Base-by-base conservation (phyloP, 2,329 filamentous ascomycete species). In the Trichoderma harzianum region DNA sequence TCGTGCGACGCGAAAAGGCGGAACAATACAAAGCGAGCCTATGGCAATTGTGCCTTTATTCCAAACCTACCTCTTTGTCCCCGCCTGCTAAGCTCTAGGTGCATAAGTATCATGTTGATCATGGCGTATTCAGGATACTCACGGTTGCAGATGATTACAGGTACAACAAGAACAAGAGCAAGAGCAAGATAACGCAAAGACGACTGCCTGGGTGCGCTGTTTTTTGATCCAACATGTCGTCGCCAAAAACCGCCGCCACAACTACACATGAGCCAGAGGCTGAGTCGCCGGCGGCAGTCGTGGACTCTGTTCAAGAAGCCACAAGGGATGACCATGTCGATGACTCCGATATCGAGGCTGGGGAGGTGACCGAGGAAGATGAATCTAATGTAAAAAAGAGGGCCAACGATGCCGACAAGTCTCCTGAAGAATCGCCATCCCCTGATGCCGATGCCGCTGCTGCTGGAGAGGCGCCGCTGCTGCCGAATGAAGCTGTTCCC, bases 41-140 rank as follows among this genome's bases (percentile, higher is more conserved):
- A 63, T 68, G 58, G 61, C 63, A 67, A 57, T 67, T 30, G 62
- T 64, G 69, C 51, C 32, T 30, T 14, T 67, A 65, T 57, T 72
- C 51, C 62, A 72, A 61, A 51, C 26, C 28, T 43, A 55, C 47
- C 62, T 63, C 75, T 67, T 24, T 24, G 67, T 58, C 67, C 67
- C 57, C 73, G 77, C 74, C 76, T 78, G 74, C 74, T 78, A 78
- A 79, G 72, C 74, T 72, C 77, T 74, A 82, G 80, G 80, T 82
- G 79, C 80, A 81, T 80, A 80, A 76, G 80, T 81, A 80, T 81
- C 79, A 81, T 72, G 74, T 80, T 76, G 76, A 77, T 75, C 51
- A 74, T 76, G 72, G 75, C 72, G 73, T 71, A 76, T 80, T 76
- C 78, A 78, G 77, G 76, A 81, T 77, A 78, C 80, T 82, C 80